Conservation (phyloP, 2,329 filamentous ascomycete genomes). For the Dryadomyces sulphureus region DNA sequence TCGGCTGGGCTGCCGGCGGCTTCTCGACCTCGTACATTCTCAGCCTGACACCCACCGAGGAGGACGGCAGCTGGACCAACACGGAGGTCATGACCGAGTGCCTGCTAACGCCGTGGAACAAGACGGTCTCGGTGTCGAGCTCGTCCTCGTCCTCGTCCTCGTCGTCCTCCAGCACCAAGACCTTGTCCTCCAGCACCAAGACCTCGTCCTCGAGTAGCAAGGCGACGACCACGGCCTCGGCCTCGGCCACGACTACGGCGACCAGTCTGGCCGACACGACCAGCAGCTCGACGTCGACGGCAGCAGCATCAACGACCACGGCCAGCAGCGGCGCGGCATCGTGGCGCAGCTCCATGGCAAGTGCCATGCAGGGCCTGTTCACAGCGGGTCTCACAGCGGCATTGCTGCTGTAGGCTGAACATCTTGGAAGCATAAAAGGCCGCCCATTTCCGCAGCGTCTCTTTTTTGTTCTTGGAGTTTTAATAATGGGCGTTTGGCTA, state of each 20-base stretch:
- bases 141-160: neutral
- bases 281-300: neutral
- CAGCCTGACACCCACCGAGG: slow-evolving; percentile 13
- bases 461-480: too few relatives aligned
- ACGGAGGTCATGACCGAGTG: slow-evolving; percentile 10
- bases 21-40: slow-evolving; percentile 15
- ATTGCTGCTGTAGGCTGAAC: too few relatives aligned
- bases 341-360: too few relatives aligned
- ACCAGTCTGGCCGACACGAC: neutral
- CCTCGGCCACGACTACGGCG: neutral
- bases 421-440: too few relatives aligned
- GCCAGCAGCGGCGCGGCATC: neutral
- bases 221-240: neutral
- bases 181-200: neutral
- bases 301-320: neutral
- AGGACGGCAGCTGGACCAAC: slow-evolving; percentile 7
- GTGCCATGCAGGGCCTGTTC: neutral
- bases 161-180: neutral
- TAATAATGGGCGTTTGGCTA: too few relatives aligned
- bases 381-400: neutral
- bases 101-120: slow-evolving; percentile 8
- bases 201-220: neutral
- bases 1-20: slow-evolving; percentile 16
- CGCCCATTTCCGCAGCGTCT: too few relatives aligned
- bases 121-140: neutral